A percentile compares a stretch with the other conserved stretches of the same genome.
Conservation (phyloP, 768 basidiomycete genomes). For the Mycena maculata region DNA sequence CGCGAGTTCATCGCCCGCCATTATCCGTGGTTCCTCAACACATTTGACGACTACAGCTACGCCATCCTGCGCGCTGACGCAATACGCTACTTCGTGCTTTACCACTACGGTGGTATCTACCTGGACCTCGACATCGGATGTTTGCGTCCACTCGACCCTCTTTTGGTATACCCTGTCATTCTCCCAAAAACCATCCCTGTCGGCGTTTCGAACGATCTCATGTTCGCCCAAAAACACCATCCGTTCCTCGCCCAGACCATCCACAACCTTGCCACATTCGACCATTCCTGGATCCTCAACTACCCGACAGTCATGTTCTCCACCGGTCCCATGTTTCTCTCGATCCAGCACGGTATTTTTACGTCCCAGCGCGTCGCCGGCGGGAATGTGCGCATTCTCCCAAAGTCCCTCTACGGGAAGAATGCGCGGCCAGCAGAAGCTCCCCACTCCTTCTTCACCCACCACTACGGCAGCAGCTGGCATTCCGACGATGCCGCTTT, state of each 20-base stretch:
- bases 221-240: constrained; percentile 87
- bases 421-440: constrained; percentile 87
- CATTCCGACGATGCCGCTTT: constrained; percentile 99
- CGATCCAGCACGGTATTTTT: constrained; percentile 92
- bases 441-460: constrained; percentile 94
- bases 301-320: constrained; percentile 99
- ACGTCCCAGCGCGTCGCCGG: constrained; percentile 71
- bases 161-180: constrained; percentile 88
- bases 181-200: constrained; percentile 97
- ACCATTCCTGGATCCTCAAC: constrained; percentile 94
- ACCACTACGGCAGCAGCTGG: constrained; percentile 98
- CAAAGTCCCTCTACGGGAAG: constrained; percentile 98
- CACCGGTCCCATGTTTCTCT: constrained; percentile 99
- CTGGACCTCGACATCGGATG: constrained; percentile 98
- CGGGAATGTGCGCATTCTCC: constrained; percentile 86
- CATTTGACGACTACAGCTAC: constrained; percentile 92
- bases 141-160: constrained; percentile 83
- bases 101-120: constrained; percentile 96
- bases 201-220: constrained; percentile 97
- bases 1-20: constrained; percentile 89
- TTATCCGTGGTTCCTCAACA: constrained; percentile 94
- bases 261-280: constrained; percentile 90
- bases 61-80: constrained; percentile 95
- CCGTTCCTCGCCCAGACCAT: constrained; percentile 95
- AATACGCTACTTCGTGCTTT: constrained; percentile 97